Base-by-base conservation (phyloP, 306 rosid genomes). In the Trifolium fragiferum region DNA sequence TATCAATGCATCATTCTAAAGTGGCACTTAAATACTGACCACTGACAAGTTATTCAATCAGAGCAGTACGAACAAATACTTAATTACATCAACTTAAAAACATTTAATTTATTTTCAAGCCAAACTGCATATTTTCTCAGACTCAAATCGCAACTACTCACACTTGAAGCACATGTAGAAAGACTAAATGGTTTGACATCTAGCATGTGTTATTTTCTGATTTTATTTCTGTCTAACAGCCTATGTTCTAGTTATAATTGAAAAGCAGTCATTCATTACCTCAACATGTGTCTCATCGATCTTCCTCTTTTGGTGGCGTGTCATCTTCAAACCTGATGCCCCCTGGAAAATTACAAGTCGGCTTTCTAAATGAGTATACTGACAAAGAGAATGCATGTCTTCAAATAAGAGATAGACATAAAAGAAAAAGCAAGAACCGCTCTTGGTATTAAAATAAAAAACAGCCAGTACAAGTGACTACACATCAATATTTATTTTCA, bases 301-400 rank as follows among this genome's bases (percentile, higher is more conserved):
- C 89, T 95, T 95, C 84, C 97, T 85, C 86, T 95, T 95, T 75
- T 95, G 99, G 85, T 95, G 98, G 63, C 98, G 96, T 68, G 99
- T 95, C 99, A 92, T 95, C 88, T 92, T 95, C 91, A 92, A 82
- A 81, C 99, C 92, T 32, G 99, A 84, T 33, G 94, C 96, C 30
- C 81, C 81, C 98, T 95, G 82, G 30, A 78, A 84, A 81, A 64
- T 53, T 75, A 44, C 38, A 82, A n/a, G 58, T 55, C 37, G 73
- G 72, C 13, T 25, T 77, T 77, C 54, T 11, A 46, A 69, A 68
- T 84, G 74, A 74, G 68, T 40, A 70, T 37, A 69, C n/a, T 67
- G 64, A 64, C 47, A 57, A 47, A 62, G 64, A 35, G 12, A 58
- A 54, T n/a, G 50, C 43, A 10, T 12, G 27, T 33, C 73, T 51